phyloP scores from a whole-genome alignment of 208 protist species.

The Porcisia deanei region DNA sequence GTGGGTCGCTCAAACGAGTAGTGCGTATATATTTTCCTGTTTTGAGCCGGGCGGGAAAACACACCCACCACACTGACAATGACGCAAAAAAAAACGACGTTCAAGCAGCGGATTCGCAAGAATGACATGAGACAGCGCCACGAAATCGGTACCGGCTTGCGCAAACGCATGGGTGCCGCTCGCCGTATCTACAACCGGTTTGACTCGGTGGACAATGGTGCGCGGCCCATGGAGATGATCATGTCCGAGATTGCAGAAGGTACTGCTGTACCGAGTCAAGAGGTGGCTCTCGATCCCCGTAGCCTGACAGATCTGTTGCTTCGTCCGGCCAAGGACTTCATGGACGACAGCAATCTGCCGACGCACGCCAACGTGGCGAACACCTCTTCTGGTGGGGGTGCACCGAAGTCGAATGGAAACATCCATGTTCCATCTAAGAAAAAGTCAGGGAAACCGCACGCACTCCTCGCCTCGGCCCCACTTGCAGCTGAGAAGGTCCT shows the following conservation, averaged over 20 bases:
- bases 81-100: slow-evolving; percentile 61
- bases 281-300: slow-evolving; percentile 67
- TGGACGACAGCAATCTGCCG: not conserved
- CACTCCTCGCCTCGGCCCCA: slow-evolving; percentile 1
- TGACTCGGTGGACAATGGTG: slow-evolving; percentile 55
- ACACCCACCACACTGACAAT: not conserved
- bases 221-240: slow-evolving; percentile 65
- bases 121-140: slow-evolving; percentile 79
- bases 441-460: not conserved
- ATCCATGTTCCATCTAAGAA: not conserved
- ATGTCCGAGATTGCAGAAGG: slow-evolving; percentile 65
- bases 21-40: not conserved
- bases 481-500: slow-evolving; percentile 28
- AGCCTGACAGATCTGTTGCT: slow-evolving; percentile 75
- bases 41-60: not conserved
- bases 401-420: not conserved
- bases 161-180: slow-evolving; percentile 62
- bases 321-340: slow-evolving; percentile 4
- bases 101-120: slow-evolving; percentile 78
- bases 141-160: slow-evolving; percentile 46
- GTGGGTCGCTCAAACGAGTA: too few species aligned
- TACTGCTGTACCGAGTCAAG: slow-evolving; percentile 57
- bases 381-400: not conserved
- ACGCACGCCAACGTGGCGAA: not conserved
- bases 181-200: slow-evolving; percentile 64